Conservation (phyloP, 2,329 filamentous ascomycete genomes). For the Tolypocladium pustulatum region DNA sequence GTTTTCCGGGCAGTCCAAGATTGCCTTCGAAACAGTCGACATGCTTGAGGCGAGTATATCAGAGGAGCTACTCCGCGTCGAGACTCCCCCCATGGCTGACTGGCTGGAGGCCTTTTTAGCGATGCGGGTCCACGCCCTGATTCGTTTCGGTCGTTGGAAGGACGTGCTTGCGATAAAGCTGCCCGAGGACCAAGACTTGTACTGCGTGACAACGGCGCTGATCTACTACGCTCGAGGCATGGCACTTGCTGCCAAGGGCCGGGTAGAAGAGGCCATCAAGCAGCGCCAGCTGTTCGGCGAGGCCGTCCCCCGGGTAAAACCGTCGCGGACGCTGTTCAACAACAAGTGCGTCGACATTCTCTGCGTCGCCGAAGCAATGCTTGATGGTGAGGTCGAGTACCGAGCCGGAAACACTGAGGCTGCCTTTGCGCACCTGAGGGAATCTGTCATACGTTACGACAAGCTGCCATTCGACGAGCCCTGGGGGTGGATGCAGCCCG, state of each 20-base stretch:
- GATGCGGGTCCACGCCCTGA: constrained; percentile 56
- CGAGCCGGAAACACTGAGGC: constrained; percentile 44
- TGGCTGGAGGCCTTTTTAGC: constrained; percentile 64
- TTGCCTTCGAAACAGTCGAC: constrained; percentile 50
- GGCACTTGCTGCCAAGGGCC: constrained; percentile 49
- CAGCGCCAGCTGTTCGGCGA: constrained; percentile 40
- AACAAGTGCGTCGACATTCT: constrained; percentile 45
- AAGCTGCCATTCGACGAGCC: constrained; percentile 60
- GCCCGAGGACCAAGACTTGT: constrained; percentile 49
- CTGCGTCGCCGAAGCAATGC: constrained; percentile 52
- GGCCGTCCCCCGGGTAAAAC: constrained; percentile 41
- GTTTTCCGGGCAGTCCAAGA: constrained; percentile 56
- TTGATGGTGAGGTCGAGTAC: constrained; percentile 66
- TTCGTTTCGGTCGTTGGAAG: constrained; percentile 65
- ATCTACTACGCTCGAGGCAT: constrained; percentile 58
- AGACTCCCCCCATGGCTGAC: constrained; percentile 66
- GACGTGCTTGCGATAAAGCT: constrained; percentile 48
- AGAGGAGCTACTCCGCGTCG: constrained; percentile 49
- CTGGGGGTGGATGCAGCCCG: constrained; percentile 73
- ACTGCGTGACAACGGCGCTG: constrained; percentile 60
- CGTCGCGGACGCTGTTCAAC: constrained; percentile 41
- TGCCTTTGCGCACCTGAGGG: constrained; percentile 49
- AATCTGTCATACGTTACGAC: constrained; percentile 50
- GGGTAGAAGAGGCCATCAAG: constrained; percentile 41
- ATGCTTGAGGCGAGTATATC: constrained; percentile 53